phyloP scores from a whole-genome alignment of 257 asterid species.

The Haberlea rhodopensis region DNA sequence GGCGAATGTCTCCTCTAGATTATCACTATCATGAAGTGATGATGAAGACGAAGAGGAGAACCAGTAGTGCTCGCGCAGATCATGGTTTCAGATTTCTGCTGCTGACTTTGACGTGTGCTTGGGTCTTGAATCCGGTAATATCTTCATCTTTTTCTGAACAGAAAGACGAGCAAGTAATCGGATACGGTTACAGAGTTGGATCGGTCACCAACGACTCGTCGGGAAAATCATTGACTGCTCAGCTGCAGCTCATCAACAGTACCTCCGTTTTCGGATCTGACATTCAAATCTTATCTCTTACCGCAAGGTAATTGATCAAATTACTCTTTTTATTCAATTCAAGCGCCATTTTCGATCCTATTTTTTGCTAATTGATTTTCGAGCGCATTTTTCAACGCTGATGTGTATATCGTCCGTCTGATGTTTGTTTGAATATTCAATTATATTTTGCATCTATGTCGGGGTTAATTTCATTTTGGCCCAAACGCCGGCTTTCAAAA shows the following conservation, averaged over 20 bases:
- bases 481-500: no score
- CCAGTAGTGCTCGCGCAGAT: not conserved
- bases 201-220: slow-evolving; percentile 36
- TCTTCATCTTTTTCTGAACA: slow-evolving; percentile 15
- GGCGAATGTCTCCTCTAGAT: no score
- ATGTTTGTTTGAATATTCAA: no score
- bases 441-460: no score
- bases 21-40: no score
- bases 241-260: slow-evolving; percentile 46
- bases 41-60: slow-evolving; percentile 11
- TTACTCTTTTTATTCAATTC: no score
- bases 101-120: slow-evolving; percentile 3
- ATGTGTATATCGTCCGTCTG: no score
- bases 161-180: slow-evolving; percentile 28
- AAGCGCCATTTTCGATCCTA: no score
- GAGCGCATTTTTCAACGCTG: no score
- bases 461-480: no score
- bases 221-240: slow-evolving; percentile 45
- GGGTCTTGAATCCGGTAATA: not conserved
- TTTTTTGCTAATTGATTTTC: no score
- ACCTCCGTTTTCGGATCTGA: slow-evolving; percentile 55
- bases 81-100: not conserved
- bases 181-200: slow-evolving; percentile 58
- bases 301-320: slow-evolving; percentile 43
- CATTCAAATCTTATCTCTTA: slow-evolving; percentile 41